A percentile compares a stretch with the other conserved stretches of the same genome.
Conservation (phyloP, 352 stramenopile genomes). For the Globisporangium cederbergense region DNA sequence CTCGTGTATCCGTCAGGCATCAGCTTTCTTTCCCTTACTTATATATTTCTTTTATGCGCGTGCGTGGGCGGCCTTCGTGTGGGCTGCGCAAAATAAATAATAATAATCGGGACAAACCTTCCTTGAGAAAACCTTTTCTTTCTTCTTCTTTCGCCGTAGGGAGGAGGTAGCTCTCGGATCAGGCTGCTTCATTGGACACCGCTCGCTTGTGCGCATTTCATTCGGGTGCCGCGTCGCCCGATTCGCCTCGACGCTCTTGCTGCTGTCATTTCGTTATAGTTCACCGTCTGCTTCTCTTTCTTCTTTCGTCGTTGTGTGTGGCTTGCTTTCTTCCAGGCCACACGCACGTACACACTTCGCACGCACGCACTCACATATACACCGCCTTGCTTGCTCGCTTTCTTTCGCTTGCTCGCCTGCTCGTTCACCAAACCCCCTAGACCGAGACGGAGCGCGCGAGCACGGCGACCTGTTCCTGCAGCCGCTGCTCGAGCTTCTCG, state of each 20-base stretch:
- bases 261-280: neutral
- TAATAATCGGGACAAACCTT: neutral
- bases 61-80: neutral
- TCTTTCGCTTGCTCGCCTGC: too few relatives aligned
- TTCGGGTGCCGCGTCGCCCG: too few relatives aligned
- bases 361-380: constrained; percentile 1
- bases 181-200: neutral
- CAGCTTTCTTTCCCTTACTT: too few relatives aligned
- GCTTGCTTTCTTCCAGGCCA: too few relatives aligned
- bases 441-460: constrained; percentile 58
- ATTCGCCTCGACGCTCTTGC: neutral
- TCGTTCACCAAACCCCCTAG: constrained; percentile 11
- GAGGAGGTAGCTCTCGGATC: neutral
- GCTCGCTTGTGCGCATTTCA: too few relatives aligned
- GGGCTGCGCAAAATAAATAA: neutral
- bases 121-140: neutral
- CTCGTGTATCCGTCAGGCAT: too few relatives aligned
- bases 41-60: too few relatives aligned
- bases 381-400: neutral
- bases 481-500: constrained; percentile 50
- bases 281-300: neutral
- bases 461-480: constrained; percentile 68
- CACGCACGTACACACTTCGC: neutral
- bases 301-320: neutral
- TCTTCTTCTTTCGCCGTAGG: neutral